Evolutionary conservation across 139 green algal species (phyloP), one percentile per base, ranked within the genome.

Genomic region (Haematococcus lacustris): DNA sequence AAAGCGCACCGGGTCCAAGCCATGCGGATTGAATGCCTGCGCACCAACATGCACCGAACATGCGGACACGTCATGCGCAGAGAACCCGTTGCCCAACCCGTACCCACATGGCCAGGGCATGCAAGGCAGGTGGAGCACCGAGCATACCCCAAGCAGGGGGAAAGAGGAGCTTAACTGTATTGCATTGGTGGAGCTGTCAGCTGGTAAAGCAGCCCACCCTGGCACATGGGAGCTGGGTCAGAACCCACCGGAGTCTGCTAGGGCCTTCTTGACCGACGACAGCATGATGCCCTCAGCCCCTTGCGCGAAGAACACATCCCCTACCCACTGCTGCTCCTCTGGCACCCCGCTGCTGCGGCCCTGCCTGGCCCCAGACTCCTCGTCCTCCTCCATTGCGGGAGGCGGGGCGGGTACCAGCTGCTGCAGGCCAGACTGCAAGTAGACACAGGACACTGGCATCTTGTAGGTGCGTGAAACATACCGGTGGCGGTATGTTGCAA

Each of bases 271-370:
- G 37, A 93, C 43, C 51, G 86, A 76, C 6, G 85, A 91, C 34
- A 92, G 77, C 23, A 77, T 69, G 13, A 87, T 76, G 57, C 89
- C 82, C 13, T 76, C 75, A 73, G 75, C 72, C 43, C 40, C 47
- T 39, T 79, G 67, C 2, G 82, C 83, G 40, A 91, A 86, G 68
- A 90, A 91, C 43, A 90, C 74, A 17, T 83, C 86, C 62, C 63
- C 68, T 51, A 53, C 57, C 60, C 53, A 53, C 13, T 30, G 4
- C 37, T 47, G 28, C 38, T n/a, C 33, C 35, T 21, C 35, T 21
- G 63, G 37, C n/a, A n/a, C n/a, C n/a, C n/a, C n/a, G n/a, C n/a
- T n/a, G n/a, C n/a, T n/a, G n/a, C n/a, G n/a, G n/a, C n/a, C n/a
- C n/a, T n/a, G n/a, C n/a, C n/a, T n/a, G n/a, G n/a, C n/a, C n/a